Conservation (phyloP, 2,329 filamentous ascomycete genomes). For the Onygenales sp. region DNA sequence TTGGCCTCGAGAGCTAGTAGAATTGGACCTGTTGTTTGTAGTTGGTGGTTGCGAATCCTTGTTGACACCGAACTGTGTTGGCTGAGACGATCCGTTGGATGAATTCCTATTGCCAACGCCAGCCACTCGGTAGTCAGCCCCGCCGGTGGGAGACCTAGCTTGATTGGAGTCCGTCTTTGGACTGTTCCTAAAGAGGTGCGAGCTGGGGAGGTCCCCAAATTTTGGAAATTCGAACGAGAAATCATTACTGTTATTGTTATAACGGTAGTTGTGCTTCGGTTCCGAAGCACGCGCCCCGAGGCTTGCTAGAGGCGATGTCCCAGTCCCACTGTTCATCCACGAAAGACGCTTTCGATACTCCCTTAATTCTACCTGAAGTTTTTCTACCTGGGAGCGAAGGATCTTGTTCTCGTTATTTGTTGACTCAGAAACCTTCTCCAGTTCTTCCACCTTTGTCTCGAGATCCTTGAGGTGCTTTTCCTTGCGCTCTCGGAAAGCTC, state of each 20-base stretch:
- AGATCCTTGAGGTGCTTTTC: slow-evolving; percentile 58
- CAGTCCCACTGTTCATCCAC: slow-evolving; percentile 42
- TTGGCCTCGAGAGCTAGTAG: background rate
- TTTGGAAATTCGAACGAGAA: slow-evolving; percentile 96
- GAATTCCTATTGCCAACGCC: background rate
- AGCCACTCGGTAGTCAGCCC: background rate
- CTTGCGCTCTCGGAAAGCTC: slow-evolving; percentile 89
- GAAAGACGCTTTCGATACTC: slow-evolving; percentile 86
- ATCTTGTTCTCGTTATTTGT: slow-evolving; percentile 78
- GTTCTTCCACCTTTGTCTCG: slow-evolving; percentile 48
- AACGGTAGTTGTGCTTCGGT: slow-evolving; percentile 43
- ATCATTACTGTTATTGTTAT: slow-evolving; percentile 56
- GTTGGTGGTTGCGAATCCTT: background rate
- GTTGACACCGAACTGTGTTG: background rate
- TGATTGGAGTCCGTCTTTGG: background rate
- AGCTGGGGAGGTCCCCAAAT: slow-evolving; percentile 64
- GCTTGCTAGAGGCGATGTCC: slow-evolving; percentile 37
- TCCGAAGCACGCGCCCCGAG: slow-evolving; percentile 36
- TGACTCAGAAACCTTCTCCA: slow-evolving; percentile 72
- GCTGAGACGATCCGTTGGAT: background rate
- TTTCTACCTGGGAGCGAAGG: slow-evolving; percentile 79
- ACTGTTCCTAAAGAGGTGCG: slow-evolving; percentile 44
- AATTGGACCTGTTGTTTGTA: background rate
- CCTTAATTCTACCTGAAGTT: slow-evolving; percentile 71
- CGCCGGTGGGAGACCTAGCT: background rate